Conservation (phyloP, 768 basidiomycete species). For the Termitomyces heimii region DNA sequence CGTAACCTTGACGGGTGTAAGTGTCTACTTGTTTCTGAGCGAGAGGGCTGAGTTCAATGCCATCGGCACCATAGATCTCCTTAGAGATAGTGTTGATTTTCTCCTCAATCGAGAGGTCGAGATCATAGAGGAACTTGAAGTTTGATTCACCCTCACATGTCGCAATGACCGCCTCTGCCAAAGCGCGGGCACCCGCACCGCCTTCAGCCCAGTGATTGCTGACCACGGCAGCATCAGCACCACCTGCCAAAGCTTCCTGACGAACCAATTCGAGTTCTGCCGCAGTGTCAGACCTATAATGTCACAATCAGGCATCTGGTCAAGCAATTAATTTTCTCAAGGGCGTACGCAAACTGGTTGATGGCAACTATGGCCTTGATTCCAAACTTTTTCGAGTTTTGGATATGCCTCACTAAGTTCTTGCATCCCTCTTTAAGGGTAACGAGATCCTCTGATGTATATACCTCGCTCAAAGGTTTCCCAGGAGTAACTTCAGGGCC, state of each 20-base stretch:
- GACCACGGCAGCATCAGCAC: conserved; percentile 92
- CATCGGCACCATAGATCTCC: conserved; percentile 93
- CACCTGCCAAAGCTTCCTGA: conserved; percentile 71
- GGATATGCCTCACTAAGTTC: conserved; percentile 89
- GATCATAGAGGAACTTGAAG: conserved; percentile 93
- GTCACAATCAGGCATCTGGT: conserved; percentile 1
- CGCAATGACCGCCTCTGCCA: conserved; percentile 89
- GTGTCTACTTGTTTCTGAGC: conserved; percentile 84
- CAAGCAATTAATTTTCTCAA: not conserved
- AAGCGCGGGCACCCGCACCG: conserved; percentile 81
- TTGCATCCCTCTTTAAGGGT: conserved; percentile 88
- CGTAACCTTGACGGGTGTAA: conserved; percentile 88
- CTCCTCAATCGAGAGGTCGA: conserved; percentile 74
- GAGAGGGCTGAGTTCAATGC: conserved; percentile 79
- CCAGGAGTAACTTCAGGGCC: conserved; percentile 96
- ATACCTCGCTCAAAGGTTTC: conserved; percentile 88
- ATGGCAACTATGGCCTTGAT: conserved; percentile 94
- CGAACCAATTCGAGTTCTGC: conserved; percentile 87
- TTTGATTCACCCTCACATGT: conserved; percentile 77
- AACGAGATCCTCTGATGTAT: conserved; percentile 89
- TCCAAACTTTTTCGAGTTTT: conserved; percentile 93
- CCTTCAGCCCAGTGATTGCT: conserved; percentile 98
- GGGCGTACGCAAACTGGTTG: conserved; percentile 87
- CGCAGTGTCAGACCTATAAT: conserved; percentile 71
- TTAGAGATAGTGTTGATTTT: conserved; percentile 87